These are phyloP conservation scores for Exophiala alcalophila DNA, from an alignment of 2,329 filamentous ascomycete genomes.

Conservation along the genomic window DNA sequence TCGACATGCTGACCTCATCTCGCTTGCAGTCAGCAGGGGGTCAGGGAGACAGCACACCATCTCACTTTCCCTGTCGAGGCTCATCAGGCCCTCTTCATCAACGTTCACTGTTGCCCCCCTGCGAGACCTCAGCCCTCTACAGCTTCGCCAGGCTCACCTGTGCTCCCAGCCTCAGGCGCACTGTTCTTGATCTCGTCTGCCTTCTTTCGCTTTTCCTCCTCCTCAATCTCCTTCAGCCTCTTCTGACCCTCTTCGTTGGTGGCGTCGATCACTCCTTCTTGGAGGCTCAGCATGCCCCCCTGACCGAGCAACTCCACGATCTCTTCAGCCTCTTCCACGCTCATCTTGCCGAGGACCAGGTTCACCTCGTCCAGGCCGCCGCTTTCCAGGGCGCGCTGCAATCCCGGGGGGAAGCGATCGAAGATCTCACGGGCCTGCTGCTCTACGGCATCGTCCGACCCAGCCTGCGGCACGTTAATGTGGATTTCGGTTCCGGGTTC, in stretches of 20 bases:
- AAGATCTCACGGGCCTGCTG: slow-evolving; percentile 71
- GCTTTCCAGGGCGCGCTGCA: slow-evolving; percentile 80
- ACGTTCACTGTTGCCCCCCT: too few species aligned
- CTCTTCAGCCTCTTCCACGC: slow-evolving; percentile 80
- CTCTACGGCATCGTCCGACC: slow-evolving; percentile 61
- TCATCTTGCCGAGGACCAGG: slow-evolving; percentile 83
- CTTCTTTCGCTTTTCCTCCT: slow-evolving; percentile 44
- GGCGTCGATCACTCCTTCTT: slow-evolving; percentile 91
- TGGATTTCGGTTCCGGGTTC: slow-evolving; percentile 90
- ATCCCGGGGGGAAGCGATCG: slow-evolving; percentile 74
- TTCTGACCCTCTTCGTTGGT: slow-evolving; percentile 83
- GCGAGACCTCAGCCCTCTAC: slow-evolving; percentile 13
- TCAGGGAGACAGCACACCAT: too few species aligned
- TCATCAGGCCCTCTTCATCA: too few species aligned
- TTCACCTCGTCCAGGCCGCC: slow-evolving; percentile 88
- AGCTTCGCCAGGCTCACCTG: slow-evolving; percentile 27
- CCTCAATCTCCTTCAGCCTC: slow-evolving; percentile 72
- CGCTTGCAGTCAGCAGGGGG: too few species aligned
- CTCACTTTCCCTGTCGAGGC: too few species aligned
- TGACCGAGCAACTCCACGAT: slow-evolving; percentile 76
- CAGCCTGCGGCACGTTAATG: slow-evolving; percentile 72
- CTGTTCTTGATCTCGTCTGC: slow-evolving; percentile 15
- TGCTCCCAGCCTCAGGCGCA: not conserved
- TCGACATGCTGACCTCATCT: too few species aligned
- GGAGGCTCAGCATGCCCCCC: slow-evolving; percentile 83